Base-by-base conservation (phyloP, 1,284 basidiomycete species). In the Hortiboletus rubellus region DNA sequence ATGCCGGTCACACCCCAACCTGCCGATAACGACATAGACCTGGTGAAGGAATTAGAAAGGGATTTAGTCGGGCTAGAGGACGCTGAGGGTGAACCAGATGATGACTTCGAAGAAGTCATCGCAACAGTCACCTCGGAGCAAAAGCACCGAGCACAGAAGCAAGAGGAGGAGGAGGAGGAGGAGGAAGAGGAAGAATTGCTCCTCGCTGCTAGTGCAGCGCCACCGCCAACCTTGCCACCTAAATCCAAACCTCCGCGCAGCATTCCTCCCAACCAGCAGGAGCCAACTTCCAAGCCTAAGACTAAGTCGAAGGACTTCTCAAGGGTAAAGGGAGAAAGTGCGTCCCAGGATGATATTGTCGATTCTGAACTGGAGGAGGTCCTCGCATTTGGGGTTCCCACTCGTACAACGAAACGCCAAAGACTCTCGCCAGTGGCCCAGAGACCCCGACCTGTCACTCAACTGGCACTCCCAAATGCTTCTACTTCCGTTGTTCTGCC, bases 81-180 rank as follows among this genome's bases (percentile, higher is more conserved):
- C 45, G 78, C 76, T 0, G 76, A 78, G 24, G 77, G 76, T 40
- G 80, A 81, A 52, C 66, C 66, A 2, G 81, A 81, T 40, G 75
- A 78, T 36, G 77, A 77, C 6, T 70, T 77, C 40, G 73, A 73
- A 50, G 73, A 77, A 42, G 61, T 74, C 44, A 57, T 76, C 46
- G 69, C 72, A 33, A 63, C 70, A 41, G 48, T 67, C 49, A 37
- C 62, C 41, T 63, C 70, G 17, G 62, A 47, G 50, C 67, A 61
- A 52, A 69, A 72, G 56, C 31, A 15, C 9, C 57, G 22, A 50
- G 46, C 38, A 43, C 45, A 54, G 27, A 54, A 58, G 50, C 74
- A 79, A 53, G 77, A 77, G 43, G 81, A 81, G 38, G 80, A 79
- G 30, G 80, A 77, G 69, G 76, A 81, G 30, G 80, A 77, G 69